Evolutionary conservation across 352 stramenopile genomes (phyloP).

Genomic region (Pythium scleroteichum): DNA sequence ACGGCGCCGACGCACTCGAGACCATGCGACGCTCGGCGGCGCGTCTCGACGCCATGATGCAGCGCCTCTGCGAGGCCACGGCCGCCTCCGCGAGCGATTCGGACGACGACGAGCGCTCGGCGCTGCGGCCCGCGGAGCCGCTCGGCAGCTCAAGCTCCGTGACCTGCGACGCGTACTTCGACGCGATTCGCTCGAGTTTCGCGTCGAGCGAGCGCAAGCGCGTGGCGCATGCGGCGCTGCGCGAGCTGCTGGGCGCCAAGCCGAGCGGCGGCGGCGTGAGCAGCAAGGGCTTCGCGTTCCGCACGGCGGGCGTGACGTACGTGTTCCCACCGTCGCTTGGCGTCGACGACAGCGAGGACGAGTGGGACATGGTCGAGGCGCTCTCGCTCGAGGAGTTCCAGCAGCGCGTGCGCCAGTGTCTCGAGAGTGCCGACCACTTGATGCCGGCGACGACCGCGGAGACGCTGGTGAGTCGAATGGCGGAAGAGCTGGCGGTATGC

Average conservation of each 20-base stretch:
- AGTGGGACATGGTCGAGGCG: constrained; percentile 19
- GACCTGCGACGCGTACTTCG: constrained; percentile 12
- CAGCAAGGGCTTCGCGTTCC: neutral
- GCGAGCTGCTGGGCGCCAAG: neutral
- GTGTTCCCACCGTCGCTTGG: constrained; percentile 8
- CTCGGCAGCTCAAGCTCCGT: neutral
- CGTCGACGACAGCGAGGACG: neutral
- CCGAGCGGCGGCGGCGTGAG: neutral
- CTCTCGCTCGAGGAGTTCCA: constrained; percentile 7
- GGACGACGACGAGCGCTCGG: neutral
- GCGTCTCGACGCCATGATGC: constrained; percentile 53
- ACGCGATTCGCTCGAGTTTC: constrained; percentile 16
- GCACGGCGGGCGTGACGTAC: constrained; percentile 10
- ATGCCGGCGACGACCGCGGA: constrained; percentile 1
- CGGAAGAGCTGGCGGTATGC: neutral
- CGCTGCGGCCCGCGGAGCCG: neutral
- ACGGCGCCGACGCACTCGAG: constrained; percentile 10
- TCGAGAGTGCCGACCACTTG: constrained; percentile 2
- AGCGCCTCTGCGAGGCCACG: constrained; percentile 33
- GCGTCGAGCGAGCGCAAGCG: neutral
- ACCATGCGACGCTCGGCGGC: constrained; percentile 34
- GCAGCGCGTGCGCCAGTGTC: neutral
- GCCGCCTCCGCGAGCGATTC: neutral
- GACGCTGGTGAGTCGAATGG: neutral
- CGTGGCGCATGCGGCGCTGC: neutral